Conservation (phyloP, 176 grass and related monocot species). For the Cymbopogon citratus region DNA sequence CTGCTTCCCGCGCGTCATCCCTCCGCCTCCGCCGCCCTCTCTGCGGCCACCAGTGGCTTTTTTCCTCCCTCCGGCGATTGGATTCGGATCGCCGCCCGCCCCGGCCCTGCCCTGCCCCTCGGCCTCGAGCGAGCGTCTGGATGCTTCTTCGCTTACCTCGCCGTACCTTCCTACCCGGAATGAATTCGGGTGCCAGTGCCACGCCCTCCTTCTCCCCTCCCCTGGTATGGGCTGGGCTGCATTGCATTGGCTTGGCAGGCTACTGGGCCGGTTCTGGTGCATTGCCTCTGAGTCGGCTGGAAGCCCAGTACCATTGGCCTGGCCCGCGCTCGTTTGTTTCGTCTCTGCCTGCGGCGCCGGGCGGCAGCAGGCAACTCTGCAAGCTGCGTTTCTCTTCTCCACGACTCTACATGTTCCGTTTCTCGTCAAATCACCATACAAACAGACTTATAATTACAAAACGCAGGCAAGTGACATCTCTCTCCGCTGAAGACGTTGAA, state of each 20-base stretch:
- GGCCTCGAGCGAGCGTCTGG: background rate
- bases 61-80: background rate
- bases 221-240: background rate
- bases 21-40: background rate
- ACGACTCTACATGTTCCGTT: background rate
- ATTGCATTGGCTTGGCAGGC: background rate
- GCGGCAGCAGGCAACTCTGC: no score
- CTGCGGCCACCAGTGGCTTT: background rate
- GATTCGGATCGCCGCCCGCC: background rate
- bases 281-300: background rate
- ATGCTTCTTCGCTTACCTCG: background rate
- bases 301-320: background rate
- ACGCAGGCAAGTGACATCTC: background rate
- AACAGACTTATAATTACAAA: background rate
- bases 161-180: background rate
- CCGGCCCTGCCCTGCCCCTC: background rate
- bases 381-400: no score
- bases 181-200: background rate
- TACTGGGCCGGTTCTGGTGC: no score
- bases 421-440: background rate
- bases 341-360: no score
- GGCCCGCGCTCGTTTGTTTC: background rate
- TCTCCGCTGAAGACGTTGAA: background rate
- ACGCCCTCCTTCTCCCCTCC: background rate
- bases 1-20: conserved; percentile 94